A percentile compares a stretch with the other conserved stretches of the same genome.
These are phyloP conservation scores for Colletotrichum phormii DNA, from an alignment of 2,329 filamentous ascomycete species.

Conservation along the genomic window DNA sequence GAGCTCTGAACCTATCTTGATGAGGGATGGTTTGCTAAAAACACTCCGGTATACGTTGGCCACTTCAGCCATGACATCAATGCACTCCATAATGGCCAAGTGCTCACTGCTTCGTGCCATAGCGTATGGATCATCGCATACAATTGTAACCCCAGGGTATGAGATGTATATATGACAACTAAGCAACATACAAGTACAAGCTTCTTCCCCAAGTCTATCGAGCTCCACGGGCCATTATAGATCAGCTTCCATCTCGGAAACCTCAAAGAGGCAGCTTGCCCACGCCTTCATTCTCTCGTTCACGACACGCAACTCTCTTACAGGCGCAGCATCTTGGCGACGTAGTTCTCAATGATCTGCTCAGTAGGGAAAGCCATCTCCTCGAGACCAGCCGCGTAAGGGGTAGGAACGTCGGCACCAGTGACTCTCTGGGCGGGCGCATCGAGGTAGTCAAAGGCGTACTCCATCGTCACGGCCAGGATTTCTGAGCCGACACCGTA, in stretches of 20 bases:
- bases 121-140: slow-evolving; percentile 5
- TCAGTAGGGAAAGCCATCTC: slow-evolving; percentile 96
- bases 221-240: slow-evolving; percentile 29
- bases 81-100: neutral
- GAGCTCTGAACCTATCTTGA: neutral
- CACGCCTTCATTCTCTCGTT: neutral
- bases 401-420: slow-evolving; percentile 96
- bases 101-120: neutral
- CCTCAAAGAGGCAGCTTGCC: slow-evolving; percentile 18
- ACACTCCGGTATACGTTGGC: neutral
- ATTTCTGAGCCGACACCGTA: slow-evolving; percentile 95
- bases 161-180: slow-evolving; percentile 50
- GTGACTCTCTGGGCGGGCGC: slow-evolving; percentile 94
- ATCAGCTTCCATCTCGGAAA: slow-evolving; percentile 4
- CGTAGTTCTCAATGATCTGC: slow-evolving; percentile 86
- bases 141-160: slow-evolving; percentile 31
- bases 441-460: slow-evolving; percentile 97
- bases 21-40: neutral
- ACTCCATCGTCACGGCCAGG: slow-evolving; percentile 94
- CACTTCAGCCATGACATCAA: neutral
- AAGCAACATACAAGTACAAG: slow-evolving; percentile 56
- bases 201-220: slow-evolving; percentile 32
- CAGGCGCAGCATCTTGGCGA: slow-evolving; percentile 87
- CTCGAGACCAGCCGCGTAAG: slow-evolving; percentile 93
- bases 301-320: slow-evolving; percentile 55